A percentile compares a stretch with the other conserved stretches of the same genome.
phyloP scores from a whole-genome alignment of 1,139 yeast genomes.

The Lipomyces yarrowii region DNA sequence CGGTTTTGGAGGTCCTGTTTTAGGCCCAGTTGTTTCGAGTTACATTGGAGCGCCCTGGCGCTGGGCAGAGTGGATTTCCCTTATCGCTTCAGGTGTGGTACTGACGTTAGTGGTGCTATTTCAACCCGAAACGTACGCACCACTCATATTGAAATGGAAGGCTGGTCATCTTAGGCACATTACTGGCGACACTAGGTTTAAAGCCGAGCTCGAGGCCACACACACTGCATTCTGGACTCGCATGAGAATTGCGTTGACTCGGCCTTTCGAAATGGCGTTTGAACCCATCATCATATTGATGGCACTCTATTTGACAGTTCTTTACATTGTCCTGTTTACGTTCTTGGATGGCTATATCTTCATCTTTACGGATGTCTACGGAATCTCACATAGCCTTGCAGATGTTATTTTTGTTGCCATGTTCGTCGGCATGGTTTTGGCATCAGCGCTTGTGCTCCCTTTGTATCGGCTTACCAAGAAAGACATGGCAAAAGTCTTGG shows the following conservation, averaged over 20 bases:
- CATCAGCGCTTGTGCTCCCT: slow-evolving; percentile 18
- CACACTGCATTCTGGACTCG: slow-evolving; percentile 37
- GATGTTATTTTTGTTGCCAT: slow-evolving; percentile 25
- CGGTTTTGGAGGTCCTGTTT: slow-evolving; percentile 73
- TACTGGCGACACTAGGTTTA: slow-evolving; percentile 59
- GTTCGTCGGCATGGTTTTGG: slow-evolving; percentile 20
- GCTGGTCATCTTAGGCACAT: slow-evolving; percentile 60
- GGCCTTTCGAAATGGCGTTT: slow-evolving; percentile 24
- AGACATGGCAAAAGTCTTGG: slow-evolving; percentile 12
- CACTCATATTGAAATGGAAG: slow-evolving; percentile 59
- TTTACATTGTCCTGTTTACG: slow-evolving; percentile 28
- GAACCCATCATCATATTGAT: slow-evolving; percentile 29
- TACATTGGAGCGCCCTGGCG: slow-evolving; percentile 54
- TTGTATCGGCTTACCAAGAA: slow-evolving; percentile 19
- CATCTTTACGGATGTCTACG: slow-evolving; percentile 25
- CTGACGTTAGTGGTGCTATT: slow-evolving; percentile 50
- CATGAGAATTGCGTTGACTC: slow-evolving; percentile 24
- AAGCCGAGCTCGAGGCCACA: slow-evolving; percentile 52
- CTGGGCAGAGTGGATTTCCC: slow-evolving; percentile 65
- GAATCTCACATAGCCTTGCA: slow-evolving; percentile 25
- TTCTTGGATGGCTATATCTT: slow-evolving; percentile 27
- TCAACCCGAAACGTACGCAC: slow-evolving; percentile 75
- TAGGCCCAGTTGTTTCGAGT: slow-evolving; percentile 72
- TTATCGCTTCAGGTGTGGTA: slow-evolving; percentile 66
- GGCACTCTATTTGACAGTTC: slow-evolving; percentile 26